Base-by-base conservation (phyloP, 257 asterid species). In the Knoxia roxburghii region DNA sequence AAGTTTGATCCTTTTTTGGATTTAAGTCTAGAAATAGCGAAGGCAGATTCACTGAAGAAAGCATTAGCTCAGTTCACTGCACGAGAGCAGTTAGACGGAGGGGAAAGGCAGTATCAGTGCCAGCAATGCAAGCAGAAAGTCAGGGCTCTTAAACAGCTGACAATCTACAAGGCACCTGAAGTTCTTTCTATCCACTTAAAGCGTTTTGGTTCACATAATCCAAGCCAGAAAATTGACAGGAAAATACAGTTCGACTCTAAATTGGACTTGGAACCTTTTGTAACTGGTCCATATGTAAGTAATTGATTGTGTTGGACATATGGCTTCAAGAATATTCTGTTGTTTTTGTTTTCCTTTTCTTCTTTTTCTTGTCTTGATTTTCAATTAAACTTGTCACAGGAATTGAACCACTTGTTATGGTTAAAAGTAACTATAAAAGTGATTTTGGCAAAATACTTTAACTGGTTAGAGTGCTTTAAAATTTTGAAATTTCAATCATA, bases 81-180 rank as follows among this genome's bases (percentile, higher is more conserved):
- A 66, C 79, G 80, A 79, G 99, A 94, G 79, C 85, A 73, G 68
- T 80, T 94, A 72, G 99, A 94, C 78, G 97, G 99, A 58, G 99
- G 97, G 73, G 86, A 83, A 65, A 88, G 71, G 82, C 89, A 81
- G 76, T 92, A 94, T 75, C 95, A 90, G 73, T 94, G 97, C 72
- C 91, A 90, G 77, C 95, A 88, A 60, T 94, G 99, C 87, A 90
- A 83, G 72, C 95, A 93, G 80, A 93, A 93, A 84, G 99, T 93
- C 50, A 86, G 58, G 83, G 99, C 99, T 61, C 81, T 80, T 69
- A 93, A 93, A 85, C 97, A 91, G 83, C 88, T 93, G 29, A 80
- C 95, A 8, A 65, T 93, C 71, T 70, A 88, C 79, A 84, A 87
- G 76, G 92, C 97, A 51, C 99, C 99, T 71, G 78, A 84, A 77